Base-by-base conservation (phyloP, 1,284 basidiomycete species). In the Mycosarcoma maydis region DNA sequence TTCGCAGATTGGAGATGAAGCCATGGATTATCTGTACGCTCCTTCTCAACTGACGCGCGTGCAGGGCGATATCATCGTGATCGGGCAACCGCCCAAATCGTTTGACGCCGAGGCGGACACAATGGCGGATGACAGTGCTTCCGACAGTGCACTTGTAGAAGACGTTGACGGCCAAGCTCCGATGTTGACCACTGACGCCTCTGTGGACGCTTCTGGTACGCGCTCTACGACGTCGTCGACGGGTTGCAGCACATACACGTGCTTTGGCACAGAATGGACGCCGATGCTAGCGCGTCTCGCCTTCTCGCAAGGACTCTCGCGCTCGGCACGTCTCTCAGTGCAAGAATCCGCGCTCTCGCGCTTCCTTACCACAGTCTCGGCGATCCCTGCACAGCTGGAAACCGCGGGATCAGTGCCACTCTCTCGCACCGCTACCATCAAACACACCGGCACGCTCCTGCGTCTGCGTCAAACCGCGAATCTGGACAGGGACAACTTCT, bases 251-350 rank as follows among this genome's bases (percentile, higher is more conserved):
- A 34, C 59, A 13, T 53, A 54, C 14, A 59, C 56, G 11, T 41
- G 56, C 33, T 66, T 65, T 24, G 67, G 61, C 19, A 57, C 52
- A 14, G 60, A 73, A 43, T 78, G 76, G 76, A 72, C 74, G 2
- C 65, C 75, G 10, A 55, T 69, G 16, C 67, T 75, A 0, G 77
- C 79, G 13, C 67, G 71, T 3, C 68, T 81, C 4, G 77, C 79
- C 17, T 80, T 80, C 54, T 76, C 73, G 4, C 77, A 79, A 41
- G 79, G 79, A 9, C 66, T 81, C 29, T 72, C 76, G n/a, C 69
- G 76, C 8, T 80, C 78, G 2, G 79, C 79, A 11, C 72, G 79
- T 3, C 67, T 81, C 14, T 72, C 77, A 0, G 77, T 76, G 14
- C 73, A 78, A 23, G 79, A 81, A 64, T 49, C 61, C 16, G 47